These are phyloP conservation scores for Pichia pseudocactophila DNA, from an alignment of 805 yeast species.

Conservation along the genomic window DNA sequence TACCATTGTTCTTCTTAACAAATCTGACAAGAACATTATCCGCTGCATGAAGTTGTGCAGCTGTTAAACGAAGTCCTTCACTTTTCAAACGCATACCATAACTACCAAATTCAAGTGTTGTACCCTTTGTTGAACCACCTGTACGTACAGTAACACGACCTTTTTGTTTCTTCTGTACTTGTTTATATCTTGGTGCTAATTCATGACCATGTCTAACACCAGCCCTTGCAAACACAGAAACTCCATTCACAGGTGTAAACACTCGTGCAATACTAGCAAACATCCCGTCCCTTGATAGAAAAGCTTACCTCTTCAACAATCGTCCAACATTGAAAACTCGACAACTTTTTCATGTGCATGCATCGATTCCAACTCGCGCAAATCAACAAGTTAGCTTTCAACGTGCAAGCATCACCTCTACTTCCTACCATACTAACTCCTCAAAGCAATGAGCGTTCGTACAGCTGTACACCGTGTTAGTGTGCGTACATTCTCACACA, in stretches of 20 bases:
- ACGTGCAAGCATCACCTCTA: too few species aligned
- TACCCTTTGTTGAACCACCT: conserved; percentile 90
- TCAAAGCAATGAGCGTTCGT: too few species aligned
- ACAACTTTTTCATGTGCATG: too few species aligned
- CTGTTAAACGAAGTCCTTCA: conserved; percentile 81
- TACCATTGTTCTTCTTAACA: conserved; percentile 70
- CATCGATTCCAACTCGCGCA: too few species aligned
- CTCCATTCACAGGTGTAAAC: neutral
- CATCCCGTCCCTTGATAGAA: conserved; percentile 4
- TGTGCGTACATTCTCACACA: neutral
- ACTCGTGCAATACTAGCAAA: conserved; percentile 5
- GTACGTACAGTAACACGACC: conserved; percentile 92
- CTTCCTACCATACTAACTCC: too few species aligned
- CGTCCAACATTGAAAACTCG: too few species aligned
- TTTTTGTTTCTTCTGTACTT: conserved; percentile 71
- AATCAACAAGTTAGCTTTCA: too few species aligned
- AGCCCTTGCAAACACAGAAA: neutral
- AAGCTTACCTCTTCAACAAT: too few species aligned
- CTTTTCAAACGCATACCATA: conserved; percentile 81
- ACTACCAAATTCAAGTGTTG: conserved; percentile 69
- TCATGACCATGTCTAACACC: conserved; percentile 41
- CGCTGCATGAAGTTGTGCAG: conserved; percentile 85
- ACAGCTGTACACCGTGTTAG: neutral
- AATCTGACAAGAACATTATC: conserved; percentile 78
- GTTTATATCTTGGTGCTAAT: conserved; percentile 65